These are phyloP conservation scores for Mortierella sp. DNA, from an alignment of 371 early-diverging fungal genomes.

Conservation along the genomic window DNA sequence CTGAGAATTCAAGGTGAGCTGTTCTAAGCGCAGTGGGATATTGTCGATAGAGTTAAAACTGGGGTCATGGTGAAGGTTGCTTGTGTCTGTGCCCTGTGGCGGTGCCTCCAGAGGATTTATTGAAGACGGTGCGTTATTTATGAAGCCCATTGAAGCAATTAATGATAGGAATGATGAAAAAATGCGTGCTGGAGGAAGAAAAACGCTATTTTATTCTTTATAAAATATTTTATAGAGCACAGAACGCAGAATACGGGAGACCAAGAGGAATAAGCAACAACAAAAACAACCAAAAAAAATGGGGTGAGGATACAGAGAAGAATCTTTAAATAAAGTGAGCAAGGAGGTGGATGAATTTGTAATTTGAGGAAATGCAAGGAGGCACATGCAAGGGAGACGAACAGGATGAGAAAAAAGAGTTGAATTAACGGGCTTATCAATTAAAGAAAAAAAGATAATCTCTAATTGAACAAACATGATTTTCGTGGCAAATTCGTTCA, in stretches of 20 bases:
- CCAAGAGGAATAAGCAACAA: neutral
- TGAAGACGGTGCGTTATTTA: too few relatives aligned
- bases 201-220: too few relatives aligned
- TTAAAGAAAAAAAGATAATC: neutral
- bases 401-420: neutral
- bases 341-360: neutral
- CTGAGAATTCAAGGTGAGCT: neutral
- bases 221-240: too few relatives aligned
- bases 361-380: neutral
- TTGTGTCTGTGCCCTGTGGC: too few relatives aligned
- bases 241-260: too few relatives aligned
- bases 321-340: neutral
- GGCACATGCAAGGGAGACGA: neutral
- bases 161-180: too few relatives aligned
- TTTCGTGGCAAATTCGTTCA: slow-evolving; percentile 10
- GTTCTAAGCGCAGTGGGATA: neutral
- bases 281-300: neutral
- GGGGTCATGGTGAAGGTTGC: neutral
- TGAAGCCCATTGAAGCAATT: too few relatives aligned
- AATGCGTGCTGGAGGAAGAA: too few relatives aligned
- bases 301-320: neutral
- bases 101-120: too few relatives aligned
- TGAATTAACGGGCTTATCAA: neutral
- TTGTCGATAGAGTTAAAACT: neutral
- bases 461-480: neutral